phyloP scores from a whole-genome alignment of 2,329 filamentous ascomycete species.

The Calonectria honghensis region DNA sequence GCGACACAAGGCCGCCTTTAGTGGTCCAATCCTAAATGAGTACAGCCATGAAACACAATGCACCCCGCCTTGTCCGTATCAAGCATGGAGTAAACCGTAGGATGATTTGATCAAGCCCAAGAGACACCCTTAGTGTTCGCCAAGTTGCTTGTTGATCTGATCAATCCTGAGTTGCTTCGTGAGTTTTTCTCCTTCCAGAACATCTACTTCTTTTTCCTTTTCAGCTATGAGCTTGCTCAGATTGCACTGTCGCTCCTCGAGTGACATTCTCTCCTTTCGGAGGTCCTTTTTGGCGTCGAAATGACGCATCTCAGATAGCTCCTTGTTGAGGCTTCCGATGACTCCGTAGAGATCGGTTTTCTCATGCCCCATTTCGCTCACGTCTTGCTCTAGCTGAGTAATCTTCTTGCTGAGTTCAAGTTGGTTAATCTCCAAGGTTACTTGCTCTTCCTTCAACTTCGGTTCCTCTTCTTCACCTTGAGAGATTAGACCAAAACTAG shows the following conservation, averaged over 20 bases:
- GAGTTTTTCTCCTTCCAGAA: not conserved
- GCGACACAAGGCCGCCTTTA: no score
- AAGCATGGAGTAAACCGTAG: not conserved
- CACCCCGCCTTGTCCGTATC: not conserved
- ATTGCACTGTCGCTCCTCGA: not conserved
- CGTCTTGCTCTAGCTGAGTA: not conserved
- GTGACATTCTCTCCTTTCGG: slow-evolving; percentile 1
- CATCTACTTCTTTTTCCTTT: slow-evolving; percentile 6
- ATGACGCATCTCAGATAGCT: not conserved
- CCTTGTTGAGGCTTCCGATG: not conserved
- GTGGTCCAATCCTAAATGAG: not conserved
- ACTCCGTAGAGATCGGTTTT: not conserved
- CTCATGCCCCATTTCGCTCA: not conserved
- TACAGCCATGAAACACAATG: not conserved
- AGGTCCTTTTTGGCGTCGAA: not conserved
- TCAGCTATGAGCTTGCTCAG: not conserved
- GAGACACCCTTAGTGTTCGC: not conserved
- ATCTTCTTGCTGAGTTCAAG: slow-evolving; percentile 19
- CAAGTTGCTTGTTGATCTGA: not conserved
- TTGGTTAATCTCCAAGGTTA: not conserved
- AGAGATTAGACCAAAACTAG: not conserved
- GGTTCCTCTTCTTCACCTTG: not conserved
- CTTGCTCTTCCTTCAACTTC: slow-evolving; percentile 5
- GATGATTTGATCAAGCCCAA: not conserved
- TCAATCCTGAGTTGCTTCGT: slow-evolving; percentile 3